Evolutionary conservation across 2,329 filamentous ascomycete species (phyloP), one percentile per base, ranked within the genome.

Genomic region (Leptosphaerulina australis): DNA sequence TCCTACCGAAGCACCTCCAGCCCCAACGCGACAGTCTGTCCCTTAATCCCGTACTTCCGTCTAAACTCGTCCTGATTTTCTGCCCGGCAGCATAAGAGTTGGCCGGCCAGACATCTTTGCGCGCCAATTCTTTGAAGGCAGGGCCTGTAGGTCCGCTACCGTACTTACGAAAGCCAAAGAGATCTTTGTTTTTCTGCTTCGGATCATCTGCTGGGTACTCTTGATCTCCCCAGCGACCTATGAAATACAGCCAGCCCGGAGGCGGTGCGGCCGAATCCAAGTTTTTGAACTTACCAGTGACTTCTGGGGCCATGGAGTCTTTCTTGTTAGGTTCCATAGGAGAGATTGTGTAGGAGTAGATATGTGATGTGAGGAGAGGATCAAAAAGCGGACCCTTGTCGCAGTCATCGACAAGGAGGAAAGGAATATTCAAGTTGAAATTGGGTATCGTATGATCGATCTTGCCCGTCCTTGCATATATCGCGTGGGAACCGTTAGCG

Each of bases 401-500:
- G 49, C 80, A 74, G 57, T 85, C 79, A 39, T 80, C 72, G 0
- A 85, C 64, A 6, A 81, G 73, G 1, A 70, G 56, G 38, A 67
- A 46, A 1, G 79, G 78, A 0, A 50, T 15, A 0, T 79, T 79
- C 9, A 84, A 73, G 55, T 83, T 81, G 14, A 84, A 35, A 44
- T 81, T 76, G 0, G 84, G 83, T 44, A 86, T 81, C 0, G 80
- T 81, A 61, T 86, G 83, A 62, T 86, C 83, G 59, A 87, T 83
- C 1, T 69, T 71, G 7, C 83, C 84, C 15, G 70, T 36, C 4
- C 76, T 80, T n/a, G 83, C 79, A 63, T 86, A 87, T 56, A 82
- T 81, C 15, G 84, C 85, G 67, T 87, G 85, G 0, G 79, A 80
- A 9, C 84, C 85, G 38, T 81, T 81, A 0, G 80, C 82, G 8